phyloP scores from a whole-genome alignment of 768 basidiomycete genomes.

The Suillus weaverae region DNA sequence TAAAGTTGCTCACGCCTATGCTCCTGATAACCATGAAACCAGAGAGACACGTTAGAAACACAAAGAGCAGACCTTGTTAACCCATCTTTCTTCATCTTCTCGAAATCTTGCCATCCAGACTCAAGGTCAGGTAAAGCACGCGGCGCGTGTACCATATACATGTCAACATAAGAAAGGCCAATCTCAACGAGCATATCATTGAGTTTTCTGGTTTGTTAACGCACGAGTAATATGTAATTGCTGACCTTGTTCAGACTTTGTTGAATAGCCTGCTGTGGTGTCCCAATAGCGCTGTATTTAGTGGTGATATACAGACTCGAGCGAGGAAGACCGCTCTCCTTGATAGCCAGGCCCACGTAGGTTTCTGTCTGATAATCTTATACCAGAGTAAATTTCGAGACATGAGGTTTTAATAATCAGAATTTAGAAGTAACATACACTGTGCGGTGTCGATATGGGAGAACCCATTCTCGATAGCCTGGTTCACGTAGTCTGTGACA shows the following conservation, averaged over 20 bases:
- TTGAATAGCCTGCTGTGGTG: constrained; percentile 40
- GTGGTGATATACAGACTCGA: constrained; percentile 53
- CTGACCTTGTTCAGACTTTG: constrained; percentile 53
- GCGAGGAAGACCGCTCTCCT: constrained; percentile 47
- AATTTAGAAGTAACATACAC: constrained; percentile 31
- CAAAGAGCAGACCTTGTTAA: constrained; percentile 25
- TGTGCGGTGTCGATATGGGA: constrained; percentile 65
- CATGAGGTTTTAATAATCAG: constrained; percentile 4
- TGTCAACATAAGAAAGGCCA: constrained; percentile 57
- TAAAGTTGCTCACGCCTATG: constrained; percentile 75
- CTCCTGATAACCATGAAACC: constrained; percentile 41
- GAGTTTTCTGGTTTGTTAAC: background rate
- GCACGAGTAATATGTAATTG: background rate
- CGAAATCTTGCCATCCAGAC: constrained; percentile 55
- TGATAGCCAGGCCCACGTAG: constrained; percentile 40
- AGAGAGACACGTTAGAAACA: too few species aligned
- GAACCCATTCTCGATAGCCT: constrained; percentile 61
- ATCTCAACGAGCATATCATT: constrained; percentile 42
- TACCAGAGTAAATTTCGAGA: background rate
- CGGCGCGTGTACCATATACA: constrained; percentile 70
- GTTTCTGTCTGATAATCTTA: constrained; percentile 34
- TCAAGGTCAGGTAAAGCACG: constrained; percentile 33
- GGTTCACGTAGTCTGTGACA: constrained; percentile 52
- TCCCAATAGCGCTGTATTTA: constrained; percentile 46
- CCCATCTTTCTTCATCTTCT: constrained; percentile 48